Base-by-base conservation (phyloP, 2,329 filamentous ascomycete species). In the Nemania serpens region DNA sequence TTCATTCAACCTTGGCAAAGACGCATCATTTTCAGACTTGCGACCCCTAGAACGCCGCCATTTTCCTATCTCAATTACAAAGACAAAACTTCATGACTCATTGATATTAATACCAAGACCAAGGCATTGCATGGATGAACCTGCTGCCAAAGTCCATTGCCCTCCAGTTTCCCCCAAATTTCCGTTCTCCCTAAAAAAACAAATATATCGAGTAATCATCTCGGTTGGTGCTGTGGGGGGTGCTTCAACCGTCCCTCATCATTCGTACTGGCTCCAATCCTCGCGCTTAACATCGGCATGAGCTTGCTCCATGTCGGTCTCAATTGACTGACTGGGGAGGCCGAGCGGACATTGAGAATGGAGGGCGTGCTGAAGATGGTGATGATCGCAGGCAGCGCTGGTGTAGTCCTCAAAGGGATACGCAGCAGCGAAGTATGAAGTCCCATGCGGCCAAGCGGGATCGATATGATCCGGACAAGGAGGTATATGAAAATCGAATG, bases 221-320 rank as follows among this genome's bases (percentile, higher is more conserved):
- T 10, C 20, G 22, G 33, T 13, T 20, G 5, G 20, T 53, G 43
- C 13, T 17, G 17, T n/a, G n/a, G n/a, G n/a, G n/a, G n/a, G 33
- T 37, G 3, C 25, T 2, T 22, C 15, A 29, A 49, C 17, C 3
- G 10, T 34, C 2, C 6, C 7, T 29, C 15, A n/a, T 39, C 18
- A 3, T 87, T 88, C 4, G 81, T 82, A 70, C 33, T 65, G 41
- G 29, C 73, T 74, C 73, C 74, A 75, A 2, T 73, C 66, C 59
- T 77, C 76, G 20, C 71, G 71, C 66, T 78, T 78, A 47, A 78
- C 70, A 41, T 70, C 61, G n/a, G 68, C 59, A 39, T 70, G 60
- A n/a, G 68, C 59, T 13, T 68, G 69, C n/a, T 70, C 66, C 13
- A 52, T 67, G 20, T 74, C 69, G 12, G 62, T 52, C 20, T 74